These are phyloP conservation scores for Trichosporon asahii DNA, from an alignment of 1,284 basidiomycete genomes.

Conservation along the genomic window DNA sequence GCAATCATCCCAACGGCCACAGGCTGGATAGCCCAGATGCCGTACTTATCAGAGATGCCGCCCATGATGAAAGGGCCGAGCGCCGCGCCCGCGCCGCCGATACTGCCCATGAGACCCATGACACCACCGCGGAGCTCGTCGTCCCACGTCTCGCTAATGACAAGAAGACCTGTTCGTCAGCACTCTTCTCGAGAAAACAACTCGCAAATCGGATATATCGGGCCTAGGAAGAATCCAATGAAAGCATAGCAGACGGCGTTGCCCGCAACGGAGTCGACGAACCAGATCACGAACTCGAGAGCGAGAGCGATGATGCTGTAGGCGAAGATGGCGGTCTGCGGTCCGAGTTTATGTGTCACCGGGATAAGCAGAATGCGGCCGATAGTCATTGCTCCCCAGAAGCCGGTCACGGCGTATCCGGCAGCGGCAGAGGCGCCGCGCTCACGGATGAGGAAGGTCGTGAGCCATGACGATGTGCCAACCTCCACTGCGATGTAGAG, in stretches of 20 bases:
- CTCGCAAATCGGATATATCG: slow-evolving; percentile 65
- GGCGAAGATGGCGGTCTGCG: slow-evolving; percentile 26
- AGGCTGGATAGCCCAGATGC: slow-evolving; percentile 25
- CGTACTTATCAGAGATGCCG: slow-evolving; percentile 19
- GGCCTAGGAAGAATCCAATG: slow-evolving; percentile 54
- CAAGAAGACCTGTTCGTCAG: slow-evolving; percentile 61
- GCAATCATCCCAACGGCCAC: slow-evolving; percentile 21
- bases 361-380: slow-evolving; percentile 28
- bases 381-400: slow-evolving; percentile 30
- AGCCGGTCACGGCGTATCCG: slow-evolving; percentile 26
- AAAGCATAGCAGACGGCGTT: slow-evolving; percentile 60
- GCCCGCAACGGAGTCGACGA: slow-evolving; percentile 55
- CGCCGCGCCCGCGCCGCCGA: slow-evolving; percentile 63
- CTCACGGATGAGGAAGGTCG: slow-evolving; percentile 25
- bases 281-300: slow-evolving; percentile 61
- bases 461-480: slow-evolving; percentile 12
- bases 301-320: slow-evolving; percentile 27
- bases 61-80: slow-evolving; percentile 57
- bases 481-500: slow-evolving; percentile 26
- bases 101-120: slow-evolving; percentile 60
- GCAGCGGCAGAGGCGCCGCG: slow-evolving; percentile 21
- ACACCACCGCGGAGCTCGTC: slow-evolving; percentile 60
- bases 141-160: slow-evolving; percentile 59
- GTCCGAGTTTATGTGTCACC: slow-evolving; percentile 29
- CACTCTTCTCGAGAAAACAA: no score